phyloP scores from a whole-genome alignment of 2,329 filamentous ascomycete species.

The Hirsutella thompsonii region DNA sequence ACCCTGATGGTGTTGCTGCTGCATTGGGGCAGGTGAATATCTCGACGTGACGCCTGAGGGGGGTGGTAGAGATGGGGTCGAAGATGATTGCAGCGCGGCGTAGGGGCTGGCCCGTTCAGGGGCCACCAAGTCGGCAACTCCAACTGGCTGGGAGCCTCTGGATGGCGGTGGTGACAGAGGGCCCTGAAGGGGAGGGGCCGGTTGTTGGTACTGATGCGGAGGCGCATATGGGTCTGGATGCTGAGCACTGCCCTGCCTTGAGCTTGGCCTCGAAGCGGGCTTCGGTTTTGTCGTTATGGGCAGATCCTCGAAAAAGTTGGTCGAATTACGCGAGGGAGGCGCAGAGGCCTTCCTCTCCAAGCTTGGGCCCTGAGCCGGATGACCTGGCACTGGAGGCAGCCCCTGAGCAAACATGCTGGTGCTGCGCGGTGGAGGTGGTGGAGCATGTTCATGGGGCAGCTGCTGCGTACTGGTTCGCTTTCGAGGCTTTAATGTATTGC shows the following conservation, averaged over 20 bases:
- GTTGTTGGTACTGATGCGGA: not conserved
- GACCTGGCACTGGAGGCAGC: slow-evolving; percentile 10
- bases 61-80: slow-evolving; percentile 17
- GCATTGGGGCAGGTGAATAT: slow-evolving; percentile 49
- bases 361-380: slow-evolving; percentile 18
- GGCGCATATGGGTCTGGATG: slow-evolving; percentile 22
- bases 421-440: slow-evolving; percentile 42
- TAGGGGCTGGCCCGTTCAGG: slow-evolving; percentile 42
- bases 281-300: slow-evolving; percentile 51
- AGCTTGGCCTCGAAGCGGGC: slow-evolving; percentile 45
- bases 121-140: slow-evolving; percentile 32
- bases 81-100: slow-evolving; percentile 29
- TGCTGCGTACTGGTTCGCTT: slow-evolving; percentile 50
- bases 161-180: slow-evolving; percentile 13
- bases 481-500: slow-evolving; percentile 44
- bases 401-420: slow-evolving; percentile 39
- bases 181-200: slow-evolving; percentile 14
- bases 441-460: slow-evolving; percentile 27
- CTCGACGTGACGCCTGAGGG: slow-evolving; percentile 25
- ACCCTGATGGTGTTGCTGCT: slow-evolving; percentile 24
- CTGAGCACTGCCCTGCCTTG: slow-evolving; percentile 34
- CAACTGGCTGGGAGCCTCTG: slow-evolving; percentile 11
- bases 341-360: slow-evolving; percentile 20
- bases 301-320: slow-evolving; percentile 68
- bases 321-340: slow-evolving; percentile 24